These are phyloP conservation scores for Suhomyces canberraensis DNA, from an alignment of 805 yeast genomes.

Conservation along the genomic window DNA sequence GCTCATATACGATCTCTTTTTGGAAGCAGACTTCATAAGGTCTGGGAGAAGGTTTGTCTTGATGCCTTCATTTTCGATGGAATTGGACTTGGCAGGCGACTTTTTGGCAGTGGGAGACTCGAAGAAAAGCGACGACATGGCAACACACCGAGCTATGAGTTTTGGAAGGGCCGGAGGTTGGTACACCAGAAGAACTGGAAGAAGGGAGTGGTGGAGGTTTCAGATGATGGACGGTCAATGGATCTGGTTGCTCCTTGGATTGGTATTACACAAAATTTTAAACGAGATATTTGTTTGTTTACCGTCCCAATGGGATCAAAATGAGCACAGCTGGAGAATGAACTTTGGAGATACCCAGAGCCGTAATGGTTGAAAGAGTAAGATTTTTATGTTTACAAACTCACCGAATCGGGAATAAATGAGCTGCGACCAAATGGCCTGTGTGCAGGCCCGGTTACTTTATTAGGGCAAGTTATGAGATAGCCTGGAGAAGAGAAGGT, in stretches of 20 bases:
- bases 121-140: slow-evolving; percentile 5
- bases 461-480: too few relatives aligned
- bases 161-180: too few relatives aligned
- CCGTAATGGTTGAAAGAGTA: slow-evolving; percentile 1
- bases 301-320: slow-evolving; percentile 1
- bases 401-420: background rate
- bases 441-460: too few relatives aligned
- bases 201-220: background rate
- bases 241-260: background rate
- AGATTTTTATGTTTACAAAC: slow-evolving; percentile 1
- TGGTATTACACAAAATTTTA: slow-evolving; percentile 3
- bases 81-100: slow-evolving; percentile 1
- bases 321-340: background rate
- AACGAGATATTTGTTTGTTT: slow-evolving; percentile 5
- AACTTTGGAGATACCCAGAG: background rate
- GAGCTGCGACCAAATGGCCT: too few relatives aligned
- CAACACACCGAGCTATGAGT: too few relatives aligned
- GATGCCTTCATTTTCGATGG: slow-evolving; percentile 6
- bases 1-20: slow-evolving; percentile 7
- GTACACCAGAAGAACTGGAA: too few relatives aligned
- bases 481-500: too few relatives aligned
- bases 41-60: slow-evolving; percentile 3
- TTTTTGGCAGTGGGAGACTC: slow-evolving; percentile 6
- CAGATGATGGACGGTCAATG: background rate
- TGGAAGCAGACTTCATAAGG: slow-evolving; percentile 6